phyloP scores from a whole-genome alignment of 2,329 filamentous ascomycete genomes.

The Fusarium siculi region DNA sequence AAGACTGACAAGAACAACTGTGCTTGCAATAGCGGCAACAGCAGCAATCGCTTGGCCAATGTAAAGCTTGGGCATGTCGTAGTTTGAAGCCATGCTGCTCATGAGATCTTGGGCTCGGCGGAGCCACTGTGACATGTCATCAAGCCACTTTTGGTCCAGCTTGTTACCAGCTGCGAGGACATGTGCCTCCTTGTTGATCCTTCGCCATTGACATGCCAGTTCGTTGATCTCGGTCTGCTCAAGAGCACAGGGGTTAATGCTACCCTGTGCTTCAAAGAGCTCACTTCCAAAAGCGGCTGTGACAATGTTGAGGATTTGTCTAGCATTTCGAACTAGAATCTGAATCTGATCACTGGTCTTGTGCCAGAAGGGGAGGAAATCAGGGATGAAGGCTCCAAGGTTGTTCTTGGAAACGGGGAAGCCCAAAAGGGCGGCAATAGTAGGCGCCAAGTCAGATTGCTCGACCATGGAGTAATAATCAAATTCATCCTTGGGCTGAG shows the following conservation, averaged over 20 bases:
- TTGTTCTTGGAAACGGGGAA: constrained; percentile 92
- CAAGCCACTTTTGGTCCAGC: constrained; percentile 54
- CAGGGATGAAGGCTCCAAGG: constrained; percentile 83
- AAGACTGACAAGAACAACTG: constrained; percentile 16
- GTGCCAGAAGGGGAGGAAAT: constrained; percentile 81
- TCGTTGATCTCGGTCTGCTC: constrained; percentile 58
- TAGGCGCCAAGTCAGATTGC: constrained; percentile 93
- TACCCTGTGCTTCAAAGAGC: constrained; percentile 52
- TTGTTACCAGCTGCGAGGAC: constrained; percentile 37
- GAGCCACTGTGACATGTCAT: constrained; percentile 69
- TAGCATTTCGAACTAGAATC: constrained; percentile 80
- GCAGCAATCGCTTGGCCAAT: constrained; percentile 56
- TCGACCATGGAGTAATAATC: constrained; percentile 87
- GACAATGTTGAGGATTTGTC: constrained; percentile 82
- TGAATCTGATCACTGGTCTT: constrained; percentile 65
- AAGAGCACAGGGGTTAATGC: constrained; percentile 51
- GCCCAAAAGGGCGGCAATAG: constrained; percentile 84
- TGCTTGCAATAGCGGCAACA: constrained; percentile 43
- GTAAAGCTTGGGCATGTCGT: constrained; percentile 74
- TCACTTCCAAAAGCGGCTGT: constrained; percentile 73
- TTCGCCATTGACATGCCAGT: constrained; percentile 76
- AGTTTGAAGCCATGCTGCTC: constrained; percentile 92
- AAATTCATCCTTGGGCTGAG: constrained; percentile 73
- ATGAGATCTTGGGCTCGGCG: constrained; percentile 79
- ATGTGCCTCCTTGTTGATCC: constrained; percentile 43